Evolutionary conservation across 225 moss, liverwort and hornwort species (phyloP).

Genomic region (Thuidium tamariscinum): DNA sequence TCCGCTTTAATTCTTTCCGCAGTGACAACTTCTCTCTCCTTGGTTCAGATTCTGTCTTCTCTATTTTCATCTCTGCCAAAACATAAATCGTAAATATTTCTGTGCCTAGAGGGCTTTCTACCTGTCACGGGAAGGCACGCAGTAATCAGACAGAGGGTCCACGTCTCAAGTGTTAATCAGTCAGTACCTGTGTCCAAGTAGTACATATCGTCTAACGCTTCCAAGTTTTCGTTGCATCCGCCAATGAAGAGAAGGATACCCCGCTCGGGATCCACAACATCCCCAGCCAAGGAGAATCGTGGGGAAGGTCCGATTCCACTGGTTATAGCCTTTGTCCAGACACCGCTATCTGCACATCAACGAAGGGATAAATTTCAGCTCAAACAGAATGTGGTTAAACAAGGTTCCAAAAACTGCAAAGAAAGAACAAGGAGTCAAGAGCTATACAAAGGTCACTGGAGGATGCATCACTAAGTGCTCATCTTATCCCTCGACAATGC

Average conservation of each 20-base stretch:
- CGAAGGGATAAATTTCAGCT: background rate
- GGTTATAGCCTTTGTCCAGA: conserved; percentile 74
- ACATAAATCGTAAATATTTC: background rate
- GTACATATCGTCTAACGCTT: conserved; percentile 94
- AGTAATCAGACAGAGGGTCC: background rate
- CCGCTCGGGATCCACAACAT: conserved; percentile 67
- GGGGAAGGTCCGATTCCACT: conserved; percentile 79
- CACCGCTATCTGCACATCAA: conserved; percentile 51
- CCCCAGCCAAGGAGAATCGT: conserved; percentile 80
- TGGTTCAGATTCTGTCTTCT: conserved; percentile 60
- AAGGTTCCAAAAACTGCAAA: background rate
- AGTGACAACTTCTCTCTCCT: conserved; percentile 86
- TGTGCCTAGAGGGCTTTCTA: background rate
- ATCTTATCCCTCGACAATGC: background rate
- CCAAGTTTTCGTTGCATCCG: conserved; percentile 91
- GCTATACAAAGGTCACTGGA: background rate
- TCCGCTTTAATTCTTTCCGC: conserved; percentile 92
- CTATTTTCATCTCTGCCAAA: conserved; percentile 70
- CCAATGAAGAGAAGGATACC: conserved; percentile 82
- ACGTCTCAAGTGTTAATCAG: background rate
- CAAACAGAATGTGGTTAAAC: background rate
- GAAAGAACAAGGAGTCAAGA: background rate
- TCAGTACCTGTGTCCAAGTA: conserved; percentile 77
- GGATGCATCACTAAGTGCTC: background rate
- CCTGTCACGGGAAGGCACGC: background rate